Conservation (phyloP, 768 basidiomycete genomes). For the Pholiota microspora region DNA sequence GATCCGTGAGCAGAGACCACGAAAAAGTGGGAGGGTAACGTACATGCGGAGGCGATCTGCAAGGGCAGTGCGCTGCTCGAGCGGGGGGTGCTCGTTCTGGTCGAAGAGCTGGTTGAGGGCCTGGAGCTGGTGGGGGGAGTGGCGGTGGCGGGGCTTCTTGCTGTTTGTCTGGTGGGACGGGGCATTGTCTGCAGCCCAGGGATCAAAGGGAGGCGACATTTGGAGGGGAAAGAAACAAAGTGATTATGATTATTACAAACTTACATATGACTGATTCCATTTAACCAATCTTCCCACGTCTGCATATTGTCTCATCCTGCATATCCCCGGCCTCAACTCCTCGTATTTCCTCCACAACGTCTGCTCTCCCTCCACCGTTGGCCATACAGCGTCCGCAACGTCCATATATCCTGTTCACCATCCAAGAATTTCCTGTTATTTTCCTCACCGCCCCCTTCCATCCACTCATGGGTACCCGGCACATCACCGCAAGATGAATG, state of each 20-base stretch:
- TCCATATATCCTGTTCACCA: not conserved
- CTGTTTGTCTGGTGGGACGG: constrained; percentile 24
- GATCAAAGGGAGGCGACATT: constrained; percentile 26
- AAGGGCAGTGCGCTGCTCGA: constrained; percentile 64
- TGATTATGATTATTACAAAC: constrained; percentile 20
- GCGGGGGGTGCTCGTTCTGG: constrained; percentile 69
- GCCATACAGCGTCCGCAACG: not conserved
- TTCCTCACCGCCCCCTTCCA: no score
- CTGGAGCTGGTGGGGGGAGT: constrained; percentile 67
- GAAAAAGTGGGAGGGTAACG: constrained; percentile 29
- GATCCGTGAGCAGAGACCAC: constrained; percentile 14
- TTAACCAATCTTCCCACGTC: constrained; percentile 30
- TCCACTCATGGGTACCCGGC: no score
- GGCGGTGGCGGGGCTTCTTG: constrained; percentile 81
- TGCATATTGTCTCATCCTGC: constrained; percentile 18
- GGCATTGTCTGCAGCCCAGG: constrained; percentile 24
- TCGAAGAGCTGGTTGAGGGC: constrained; percentile 81
- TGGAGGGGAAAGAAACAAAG: constrained; percentile 23
- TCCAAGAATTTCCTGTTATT: no score
- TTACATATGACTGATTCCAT: constrained; percentile 28
- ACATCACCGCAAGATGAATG: not conserved
- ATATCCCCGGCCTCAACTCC: not conserved
- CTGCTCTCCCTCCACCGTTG: not conserved
- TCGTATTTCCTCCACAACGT: no score
- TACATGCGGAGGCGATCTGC: constrained; percentile 78